Evolutionary conservation across 2,329 filamentous ascomycete genomes (phyloP).

Genomic region (Leptographium flavum): DNA sequence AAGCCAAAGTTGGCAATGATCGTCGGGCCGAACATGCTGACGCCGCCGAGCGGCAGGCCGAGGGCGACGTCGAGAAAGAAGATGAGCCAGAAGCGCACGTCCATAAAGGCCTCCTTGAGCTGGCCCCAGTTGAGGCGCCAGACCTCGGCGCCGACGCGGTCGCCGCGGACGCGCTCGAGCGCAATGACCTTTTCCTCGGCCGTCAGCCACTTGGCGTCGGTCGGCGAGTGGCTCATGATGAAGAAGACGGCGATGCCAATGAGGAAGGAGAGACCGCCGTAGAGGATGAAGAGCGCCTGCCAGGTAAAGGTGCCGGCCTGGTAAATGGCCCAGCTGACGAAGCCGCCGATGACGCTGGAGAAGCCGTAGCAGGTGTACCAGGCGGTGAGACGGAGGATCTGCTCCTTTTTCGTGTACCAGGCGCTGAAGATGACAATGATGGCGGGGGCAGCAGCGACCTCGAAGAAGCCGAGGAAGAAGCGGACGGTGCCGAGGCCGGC

Average conservation of each 20-base stretch:
- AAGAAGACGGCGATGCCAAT: slow-evolving; percentile 46
- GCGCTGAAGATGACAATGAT: slow-evolving; percentile 51
- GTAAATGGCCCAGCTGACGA: slow-evolving; percentile 9
- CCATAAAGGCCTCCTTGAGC: slow-evolving; percentile 38
- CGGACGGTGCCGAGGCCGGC: slow-evolving; percentile 37
- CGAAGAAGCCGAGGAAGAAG: slow-evolving; percentile 48
- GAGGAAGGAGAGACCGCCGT: slow-evolving; percentile 34
- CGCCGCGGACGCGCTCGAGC: slow-evolving; percentile 36
- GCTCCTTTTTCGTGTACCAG: slow-evolving; percentile 49
- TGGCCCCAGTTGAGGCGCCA: slow-evolving; percentile 31
- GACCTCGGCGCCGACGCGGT: slow-evolving; percentile 45
- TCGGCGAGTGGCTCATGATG: slow-evolving; percentile 41
- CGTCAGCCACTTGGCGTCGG: slow-evolving; percentile 37
- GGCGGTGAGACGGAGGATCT: slow-evolving; percentile 43
- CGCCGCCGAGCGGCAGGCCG: slow-evolving; percentile 43
- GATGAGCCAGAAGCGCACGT: slow-evolving; percentile 45
- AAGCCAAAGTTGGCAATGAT: slow-evolving; percentile 46
- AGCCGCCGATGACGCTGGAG: slow-evolving; percentile 41
- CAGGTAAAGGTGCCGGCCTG: neutral
- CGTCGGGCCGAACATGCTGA: slow-evolving; percentile 42
- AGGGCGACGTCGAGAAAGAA: slow-evolving; percentile 36
- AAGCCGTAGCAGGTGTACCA: slow-evolving; percentile 47
- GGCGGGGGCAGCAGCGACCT: slow-evolving; percentile 30
- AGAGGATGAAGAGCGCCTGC: neutral
- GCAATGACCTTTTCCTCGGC: slow-evolving; percentile 35